Base-by-base conservation (phyloP, 345 rosid genomes). In the Gossypium stocksii region DNA sequence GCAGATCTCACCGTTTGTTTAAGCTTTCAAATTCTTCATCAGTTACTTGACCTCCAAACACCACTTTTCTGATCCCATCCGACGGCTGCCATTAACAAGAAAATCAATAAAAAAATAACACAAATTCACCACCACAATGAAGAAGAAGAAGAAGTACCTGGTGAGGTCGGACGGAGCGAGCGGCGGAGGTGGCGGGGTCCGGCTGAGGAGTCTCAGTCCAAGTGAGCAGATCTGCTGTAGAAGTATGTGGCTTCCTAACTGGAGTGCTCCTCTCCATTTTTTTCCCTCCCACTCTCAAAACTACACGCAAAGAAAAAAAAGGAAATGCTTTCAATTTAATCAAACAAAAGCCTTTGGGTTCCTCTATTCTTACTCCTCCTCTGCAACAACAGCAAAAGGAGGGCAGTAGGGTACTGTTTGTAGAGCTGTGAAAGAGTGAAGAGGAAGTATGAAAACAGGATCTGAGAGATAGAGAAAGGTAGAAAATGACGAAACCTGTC, bases 21-120 rank as follows among this genome's bases (percentile, higher is more conserved):
- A 95, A 84, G 84, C 91, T 91, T 83, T 91, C 97, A 51, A 72
- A 79, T 83, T 93, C 99, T 85, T 93, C 98, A 61, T 91, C 99
- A 2, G 99, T 93, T 66, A 95, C 97, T 83, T 95, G 98, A 52
- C 99, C 99, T 2, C 99, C 99, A 77, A 95, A 95, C 76, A 95
- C 99, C 77, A 93, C 98, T 82, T 88, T 95, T 54, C 94, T 87
- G 78, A 95, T 87, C 80, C 99, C 99, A 86, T 93, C 97, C 34
- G 99, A 95, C 65, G 98, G 97, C 99, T 95, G 29, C 48, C 59
- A 76, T 76, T 66, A 15, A 80, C 49, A 52, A 48, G 8, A 29
- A 66, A 48, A 69, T n/a, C 45, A 78, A 62, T 49, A 5, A 38
- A 76, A 22, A 44, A 34, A 4, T 4, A 34, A 17, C 49, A 79